Percentiles rank a stretch among this genome's conserved stretches.
These are phyloP conservation scores for Neofusicoccum sp. DNA, from an alignment of 2,329 filamentous ascomycete species.

Conservation along the genomic window DNA sequence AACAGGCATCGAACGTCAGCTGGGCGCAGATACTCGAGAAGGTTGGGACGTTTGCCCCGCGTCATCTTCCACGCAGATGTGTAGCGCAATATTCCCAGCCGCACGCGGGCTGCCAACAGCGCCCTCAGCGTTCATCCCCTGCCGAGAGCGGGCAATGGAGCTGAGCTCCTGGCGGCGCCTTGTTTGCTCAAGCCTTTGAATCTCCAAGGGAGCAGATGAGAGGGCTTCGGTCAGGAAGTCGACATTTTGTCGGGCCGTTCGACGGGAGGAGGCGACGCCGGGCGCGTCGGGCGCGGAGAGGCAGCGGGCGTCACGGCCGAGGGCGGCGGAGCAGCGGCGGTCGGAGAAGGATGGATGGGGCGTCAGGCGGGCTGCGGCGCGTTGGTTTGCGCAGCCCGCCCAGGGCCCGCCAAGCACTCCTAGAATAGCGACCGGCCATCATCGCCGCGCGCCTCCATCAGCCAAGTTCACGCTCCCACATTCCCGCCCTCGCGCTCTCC, in stretches of 20 bases:
- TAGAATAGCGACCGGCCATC: constrained; percentile 13
- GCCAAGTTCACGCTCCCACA: not conserved
- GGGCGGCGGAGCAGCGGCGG: not conserved
- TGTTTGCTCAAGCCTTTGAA: not conserved
- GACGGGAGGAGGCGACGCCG: not conserved
- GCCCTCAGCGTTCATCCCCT: not conserved
- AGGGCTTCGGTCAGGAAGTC: too few species aligned
- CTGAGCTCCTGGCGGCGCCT: not conserved
- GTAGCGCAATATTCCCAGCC: too few species aligned
- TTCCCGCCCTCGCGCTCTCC: not conserved
- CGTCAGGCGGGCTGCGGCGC: not conserved
- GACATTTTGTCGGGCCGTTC: too few species aligned
- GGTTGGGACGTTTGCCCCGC: too few species aligned
- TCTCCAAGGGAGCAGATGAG: not conserved
- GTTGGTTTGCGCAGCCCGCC: not conserved
- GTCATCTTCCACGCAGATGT: too few species aligned
- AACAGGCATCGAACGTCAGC: too few species aligned
- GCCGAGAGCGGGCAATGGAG: not conserved
- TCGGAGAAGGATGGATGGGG: not conserved
- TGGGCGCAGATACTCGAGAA: too few species aligned
- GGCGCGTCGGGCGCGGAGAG: too few species aligned
- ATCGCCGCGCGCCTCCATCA: constrained; percentile 9
- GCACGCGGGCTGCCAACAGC: not conserved
- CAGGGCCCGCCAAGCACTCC: constrained; percentile 11
- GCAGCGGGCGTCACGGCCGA: too few species aligned